phyloP scores from a whole-genome alignment of 192 early-diverging fungal species.

The Backusella liffmaniae region DNA sequence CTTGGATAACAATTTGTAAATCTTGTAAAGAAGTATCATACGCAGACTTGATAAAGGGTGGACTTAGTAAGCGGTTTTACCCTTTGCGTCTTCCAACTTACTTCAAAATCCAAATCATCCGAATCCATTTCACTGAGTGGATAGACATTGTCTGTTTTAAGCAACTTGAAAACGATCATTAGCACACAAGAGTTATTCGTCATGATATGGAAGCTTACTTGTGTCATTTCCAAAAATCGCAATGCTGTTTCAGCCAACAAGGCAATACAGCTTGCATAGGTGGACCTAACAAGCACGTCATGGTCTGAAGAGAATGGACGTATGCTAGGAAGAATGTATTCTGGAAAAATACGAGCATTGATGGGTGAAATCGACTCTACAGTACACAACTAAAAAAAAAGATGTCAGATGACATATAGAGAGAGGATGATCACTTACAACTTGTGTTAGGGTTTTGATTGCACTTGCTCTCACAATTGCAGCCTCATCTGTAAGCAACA shows the following conservation, averaged over 20 bases:
- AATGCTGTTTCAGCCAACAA: constrained; percentile 76
- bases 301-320: constrained; percentile 67
- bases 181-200: too few species aligned
- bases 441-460: constrained; percentile 63
- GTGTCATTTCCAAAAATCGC: constrained; percentile 70
- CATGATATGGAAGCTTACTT: constrained; percentile 39
- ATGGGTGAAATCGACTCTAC: constrained; percentile 75
- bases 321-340: constrained; percentile 82
- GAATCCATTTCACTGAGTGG: constrained; percentile 40
- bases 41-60: constrained; percentile 42
- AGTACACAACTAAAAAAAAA: constrained; percentile 57
- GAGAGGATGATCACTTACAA: constrained; percentile 46
- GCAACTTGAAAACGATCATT: constrained; percentile 20
- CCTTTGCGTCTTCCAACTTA: constrained; percentile 1
- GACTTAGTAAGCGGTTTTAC: background rate
- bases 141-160: constrained; percentile 49
- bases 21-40: constrained; percentile 75
- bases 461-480: constrained; percentile 62
- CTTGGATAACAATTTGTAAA: constrained; percentile 78
- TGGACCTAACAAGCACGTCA: constrained; percentile 74
- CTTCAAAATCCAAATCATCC: constrained; percentile 50
- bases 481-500: constrained; percentile 61
- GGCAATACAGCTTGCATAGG: constrained; percentile 83
- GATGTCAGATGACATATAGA: background rate
- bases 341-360: constrained; percentile 87